Percentiles rank a stretch among this genome's conserved stretches.
Evolutionary conservation across 2,329 filamentous ascomycete genomes (phyloP).

Genomic region (Nemania abortiva): DNA sequence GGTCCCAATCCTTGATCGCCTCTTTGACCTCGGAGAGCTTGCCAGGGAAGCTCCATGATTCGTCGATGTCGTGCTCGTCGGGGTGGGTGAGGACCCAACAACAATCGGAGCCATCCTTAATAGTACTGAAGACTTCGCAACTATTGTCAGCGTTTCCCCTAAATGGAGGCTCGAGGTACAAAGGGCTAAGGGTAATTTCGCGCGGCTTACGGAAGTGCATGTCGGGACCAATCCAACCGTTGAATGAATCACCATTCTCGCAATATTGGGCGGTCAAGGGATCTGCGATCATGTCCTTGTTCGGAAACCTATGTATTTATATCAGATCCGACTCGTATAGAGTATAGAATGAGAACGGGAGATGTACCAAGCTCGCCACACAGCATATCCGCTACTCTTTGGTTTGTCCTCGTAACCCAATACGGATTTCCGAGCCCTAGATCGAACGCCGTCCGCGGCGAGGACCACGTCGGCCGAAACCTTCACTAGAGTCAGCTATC

Average conservation of each 20-base stretch:
- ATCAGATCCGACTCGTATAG: not conserved
- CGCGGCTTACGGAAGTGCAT: constrained; percentile 59
- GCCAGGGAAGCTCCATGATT: constrained; percentile 67
- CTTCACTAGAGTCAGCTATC: constrained; percentile 38
- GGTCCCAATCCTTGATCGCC: constrained; percentile 65
- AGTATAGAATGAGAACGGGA: not conserved
- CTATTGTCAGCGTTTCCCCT: not conserved
- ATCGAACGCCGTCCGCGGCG: constrained; percentile 67
- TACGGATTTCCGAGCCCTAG: constrained; percentile 63
- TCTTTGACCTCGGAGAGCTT: constrained; percentile 64
- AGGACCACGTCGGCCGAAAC: constrained; percentile 64
- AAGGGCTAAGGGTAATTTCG: not conserved
- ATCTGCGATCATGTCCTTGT: constrained; percentile 64
- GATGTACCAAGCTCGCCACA: constrained; percentile 65
- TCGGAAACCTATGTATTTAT: constrained; percentile 57
- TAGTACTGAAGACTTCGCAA: constrained; percentile 62
- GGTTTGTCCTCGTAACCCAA: constrained; percentile 64
- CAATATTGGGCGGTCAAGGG: constrained; percentile 66
- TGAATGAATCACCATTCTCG: constrained; percentile 68
- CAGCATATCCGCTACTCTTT: constrained; percentile 64
- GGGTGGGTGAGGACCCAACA: constrained; percentile 70
- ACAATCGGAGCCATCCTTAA: constrained; percentile 67
- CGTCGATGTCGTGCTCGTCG: constrained; percentile 66
- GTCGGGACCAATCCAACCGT: constrained; percentile 69
- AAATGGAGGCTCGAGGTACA: too few species aligned